These are phyloP conservation scores for Hymenoscyphus albidus DNA, from an alignment of 2,329 filamentous ascomycete genomes.

Conservation along the genomic window DNA sequence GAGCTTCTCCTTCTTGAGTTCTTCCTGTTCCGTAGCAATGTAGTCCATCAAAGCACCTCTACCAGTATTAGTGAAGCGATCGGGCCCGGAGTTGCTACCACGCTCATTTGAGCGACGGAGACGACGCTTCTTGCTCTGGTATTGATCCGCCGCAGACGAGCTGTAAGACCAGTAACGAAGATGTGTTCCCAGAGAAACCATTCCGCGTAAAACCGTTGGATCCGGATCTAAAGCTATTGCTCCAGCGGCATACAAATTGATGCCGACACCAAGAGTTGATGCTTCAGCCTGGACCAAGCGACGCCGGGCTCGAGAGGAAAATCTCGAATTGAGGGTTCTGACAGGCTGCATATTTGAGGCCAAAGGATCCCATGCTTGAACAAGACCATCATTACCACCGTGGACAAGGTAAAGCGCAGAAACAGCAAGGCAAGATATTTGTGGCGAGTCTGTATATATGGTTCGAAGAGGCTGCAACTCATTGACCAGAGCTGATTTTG, in stretches of 20 bases:
- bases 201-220: slow-evolving; percentile 76
- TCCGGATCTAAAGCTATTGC: slow-evolving; percentile 86
- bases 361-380: slow-evolving; percentile 95
- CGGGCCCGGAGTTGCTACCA: slow-evolving; percentile 53
- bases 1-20: slow-evolving; percentile 70
- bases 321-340: slow-evolving; percentile 80
- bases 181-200: slow-evolving; percentile 82
- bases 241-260: slow-evolving; percentile 76
- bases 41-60: slow-evolving; percentile 72
- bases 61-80: slow-evolving; percentile 57
- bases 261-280: slow-evolving; percentile 63
- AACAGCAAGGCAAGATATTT: slow-evolving; percentile 77
- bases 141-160: slow-evolving; percentile 69
- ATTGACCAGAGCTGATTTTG: slow-evolving; percentile 51
- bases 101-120: slow-evolving; percentile 60
- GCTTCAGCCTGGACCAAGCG: slow-evolving; percentile 64
- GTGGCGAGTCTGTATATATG: slow-evolving; percentile 86
- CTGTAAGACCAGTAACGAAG: slow-evolving; percentile 93
- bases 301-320: slow-evolving; percentile 76
- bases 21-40: slow-evolving; percentile 80
- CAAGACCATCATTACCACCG: slow-evolving; percentile 89
- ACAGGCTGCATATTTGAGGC: slow-evolving; percentile 75
- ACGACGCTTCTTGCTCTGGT: slow-evolving; percentile 73
- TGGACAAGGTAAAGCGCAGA: slow-evolving; percentile 86
- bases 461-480: slow-evolving; percentile 68